A percentile compares a stretch with the other conserved stretches of the same genome.
phyloP scores from a whole-genome alignment of 495 filamentous ascomycete genomes.

The Talaromyces liani region DNA sequence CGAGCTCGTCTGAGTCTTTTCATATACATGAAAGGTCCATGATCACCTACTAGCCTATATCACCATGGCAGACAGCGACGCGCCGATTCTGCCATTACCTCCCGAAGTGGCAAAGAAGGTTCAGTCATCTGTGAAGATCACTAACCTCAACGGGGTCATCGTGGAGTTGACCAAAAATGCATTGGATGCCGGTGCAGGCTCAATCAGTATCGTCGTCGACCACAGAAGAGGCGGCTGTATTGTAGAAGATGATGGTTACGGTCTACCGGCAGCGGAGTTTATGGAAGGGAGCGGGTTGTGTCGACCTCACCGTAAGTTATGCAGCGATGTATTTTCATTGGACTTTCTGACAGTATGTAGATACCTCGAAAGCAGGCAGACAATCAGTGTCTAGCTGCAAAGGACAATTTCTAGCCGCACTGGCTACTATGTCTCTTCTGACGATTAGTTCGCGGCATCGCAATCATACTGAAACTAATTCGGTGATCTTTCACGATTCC shows the following conservation, averaged over 20 bases:
- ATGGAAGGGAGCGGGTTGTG: constrained; percentile 61
- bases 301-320: constrained; percentile 59
- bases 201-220: constrained; percentile 66
- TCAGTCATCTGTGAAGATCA: constrained; percentile 75
- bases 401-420: constrained; percentile 71
- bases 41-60: neutral
- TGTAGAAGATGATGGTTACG: constrained; percentile 82
- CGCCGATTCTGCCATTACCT: constrained; percentile 62
- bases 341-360: constrained; percentile 33
- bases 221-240: constrained; percentile 69
- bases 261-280: constrained; percentile 71
- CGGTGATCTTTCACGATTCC: constrained; percentile 63
- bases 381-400: constrained; percentile 54
- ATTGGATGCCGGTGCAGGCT: constrained; percentile 70
- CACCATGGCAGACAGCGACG: constrained; percentile 10
- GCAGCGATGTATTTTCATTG: neutral
- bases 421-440: constrained; percentile 69
- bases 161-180: constrained; percentile 77
- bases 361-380: constrained; percentile 66
- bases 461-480: constrained; percentile 56
- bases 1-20: neutral
- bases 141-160: constrained; percentile 64
- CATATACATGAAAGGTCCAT: neutral
- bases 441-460: constrained; percentile 72
- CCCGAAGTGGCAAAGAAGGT: constrained; percentile 74